Base-by-base conservation (phyloP, 495 filamentous ascomycete genomes). In the Parachaetomium inaequale region DNA sequence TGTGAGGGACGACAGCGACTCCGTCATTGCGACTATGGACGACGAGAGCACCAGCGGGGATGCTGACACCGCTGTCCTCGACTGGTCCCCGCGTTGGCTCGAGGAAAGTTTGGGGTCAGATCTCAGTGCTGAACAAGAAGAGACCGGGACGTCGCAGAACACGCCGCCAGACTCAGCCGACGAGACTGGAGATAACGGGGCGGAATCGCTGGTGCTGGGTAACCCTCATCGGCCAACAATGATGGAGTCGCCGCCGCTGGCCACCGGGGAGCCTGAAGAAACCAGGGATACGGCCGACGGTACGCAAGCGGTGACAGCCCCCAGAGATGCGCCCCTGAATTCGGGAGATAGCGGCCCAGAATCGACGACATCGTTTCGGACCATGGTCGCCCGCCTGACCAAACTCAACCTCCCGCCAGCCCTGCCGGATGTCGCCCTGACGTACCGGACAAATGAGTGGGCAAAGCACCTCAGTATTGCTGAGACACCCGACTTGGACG, bases 391-490 rank as follows among this genome's bases (percentile, higher is more conserved):
- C 38, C 82, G 76, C 36, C 70, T 83, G 11, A 77, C 75, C 7
- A 80, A 76, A 58, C 77, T 77, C 2, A 77, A 78, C 31, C 74
- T 87, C 4, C 85, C 85, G 3, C 66, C 74, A 3, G 78, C 77
- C 21, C 53, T 86, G n/a, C 93, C 93, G 1, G 87, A 80, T 56
- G 79, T 96, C 12, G 85, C 91, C 0, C 79, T 89, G 68, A 89
- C 87, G 0, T 97, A 94, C 67, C 85, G 93, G 50, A 97, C 92
- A 6, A 96, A 96, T 66, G 93, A 98, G 76, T 98, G 93, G 93
- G 92, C 93, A 0, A 96, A 96, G 68, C 91, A 96, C 73, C 76
- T 96, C 21, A 84, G 86, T 31, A 75, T 81, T 45, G 93, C 93
- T 5, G 93, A 96, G 19, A 76, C 74, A 4, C 92, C 91, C 26